Percentiles rank a stretch among this genome's conserved stretches.
Evolutionary conservation across 768 basidiomycete species (phyloP).

Genomic region (Cystobasidium onofrii): DNA sequence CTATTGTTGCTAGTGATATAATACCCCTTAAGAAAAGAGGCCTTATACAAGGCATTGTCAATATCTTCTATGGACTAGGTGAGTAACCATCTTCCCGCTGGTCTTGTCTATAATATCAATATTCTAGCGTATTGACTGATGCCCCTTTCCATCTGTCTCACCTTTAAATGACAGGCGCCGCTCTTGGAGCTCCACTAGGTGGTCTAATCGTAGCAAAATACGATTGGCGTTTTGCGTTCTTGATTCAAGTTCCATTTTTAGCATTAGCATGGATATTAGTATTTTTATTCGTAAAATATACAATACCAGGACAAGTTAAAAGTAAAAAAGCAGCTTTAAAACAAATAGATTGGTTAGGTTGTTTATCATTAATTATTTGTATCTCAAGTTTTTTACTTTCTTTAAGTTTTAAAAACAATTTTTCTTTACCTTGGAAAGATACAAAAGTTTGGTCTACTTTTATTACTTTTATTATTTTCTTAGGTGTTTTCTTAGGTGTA

Average conservation of each 20-base stretch:
- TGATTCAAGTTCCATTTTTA: constrained; percentile 69
- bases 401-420: constrained; percentile 44
- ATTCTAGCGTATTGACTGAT: neutral
- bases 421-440: constrained; percentile 61
- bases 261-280: constrained; percentile 64
- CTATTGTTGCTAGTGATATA: constrained; percentile 72
- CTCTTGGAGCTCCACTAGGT: constrained; percentile 47
- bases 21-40: constrained; percentile 81
- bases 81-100: constrained; percentile 41
- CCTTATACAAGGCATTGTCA: constrained; percentile 74
- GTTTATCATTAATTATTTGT: constrained; percentile 62
- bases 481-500: constrained; percentile 60
- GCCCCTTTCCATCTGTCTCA: constrained; percentile 49
- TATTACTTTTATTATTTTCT: constrained; percentile 53
- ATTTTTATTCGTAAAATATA: constrained; percentile 66
- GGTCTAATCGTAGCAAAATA: constrained; percentile 40
- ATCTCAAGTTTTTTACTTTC: constrained; percentile 42
- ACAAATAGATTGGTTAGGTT: constrained; percentile 78
- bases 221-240: constrained; percentile 72
- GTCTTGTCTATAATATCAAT: neutral
- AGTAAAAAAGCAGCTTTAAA: constrained; percentile 34
- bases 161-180: constrained; percentile 61
- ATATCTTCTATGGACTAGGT: constrained; percentile 65
- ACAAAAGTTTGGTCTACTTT: constrained; percentile 63
- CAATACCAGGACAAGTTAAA: constrained; percentile 51